Conservation (phyloP, 2,329 filamentous ascomycete species). For the Alternaria sp. region DNA sequence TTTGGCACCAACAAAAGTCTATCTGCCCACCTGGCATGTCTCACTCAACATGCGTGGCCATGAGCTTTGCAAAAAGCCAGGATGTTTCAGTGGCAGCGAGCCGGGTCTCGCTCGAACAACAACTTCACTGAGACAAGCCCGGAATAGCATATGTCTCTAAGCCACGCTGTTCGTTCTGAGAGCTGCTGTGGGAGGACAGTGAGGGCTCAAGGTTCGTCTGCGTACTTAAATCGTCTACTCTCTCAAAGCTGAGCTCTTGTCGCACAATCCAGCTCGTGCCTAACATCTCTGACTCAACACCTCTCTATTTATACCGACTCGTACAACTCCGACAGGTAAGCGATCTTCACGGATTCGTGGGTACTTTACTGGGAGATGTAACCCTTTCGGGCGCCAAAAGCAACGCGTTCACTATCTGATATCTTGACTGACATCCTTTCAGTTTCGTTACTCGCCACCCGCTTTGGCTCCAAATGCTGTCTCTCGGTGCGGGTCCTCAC, state of each 20-base stretch:
- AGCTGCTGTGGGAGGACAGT: background rate
- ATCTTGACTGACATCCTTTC: background rate
- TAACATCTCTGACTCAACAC: background rate
- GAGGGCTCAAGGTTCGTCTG: background rate
- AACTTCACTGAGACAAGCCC: background rate
- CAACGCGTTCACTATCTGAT: background rate
- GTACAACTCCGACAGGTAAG: background rate
- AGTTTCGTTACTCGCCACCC: background rate
- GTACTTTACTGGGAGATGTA: background rate
- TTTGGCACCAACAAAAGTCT: background rate
- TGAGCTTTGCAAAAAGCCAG: background rate
- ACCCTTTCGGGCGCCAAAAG: background rate
- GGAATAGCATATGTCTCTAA: background rate
- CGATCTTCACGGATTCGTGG: background rate
- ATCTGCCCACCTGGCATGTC: background rate
- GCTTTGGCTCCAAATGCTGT: background rate
- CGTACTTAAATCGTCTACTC: background rate
- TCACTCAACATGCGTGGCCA: background rate
- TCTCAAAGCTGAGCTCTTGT: background rate
- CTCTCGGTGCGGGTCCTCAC: background rate
- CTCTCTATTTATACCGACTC: background rate
- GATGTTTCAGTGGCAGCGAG: background rate
- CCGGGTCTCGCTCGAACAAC: background rate
- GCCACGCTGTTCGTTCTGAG: background rate
- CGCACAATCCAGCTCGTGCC: background rate